A percentile compares a stretch with the other conserved stretches of the same genome.
Evolutionary conservation across 1,284 basidiomycete species (phyloP).

Genomic region (Ceratobasidium sp.): DNA sequence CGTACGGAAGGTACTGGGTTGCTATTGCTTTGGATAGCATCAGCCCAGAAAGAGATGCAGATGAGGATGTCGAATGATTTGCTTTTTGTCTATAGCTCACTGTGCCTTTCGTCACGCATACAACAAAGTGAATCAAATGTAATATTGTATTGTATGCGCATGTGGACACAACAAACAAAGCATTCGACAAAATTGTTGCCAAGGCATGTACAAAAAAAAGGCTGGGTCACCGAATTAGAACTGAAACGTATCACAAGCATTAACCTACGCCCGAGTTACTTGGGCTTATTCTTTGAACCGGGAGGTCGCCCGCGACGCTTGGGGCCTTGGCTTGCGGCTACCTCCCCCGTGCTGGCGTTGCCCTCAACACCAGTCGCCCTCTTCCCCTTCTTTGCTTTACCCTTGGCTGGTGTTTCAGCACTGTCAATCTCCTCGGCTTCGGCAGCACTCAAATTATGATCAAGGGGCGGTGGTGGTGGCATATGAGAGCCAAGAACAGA

Average conservation of each 20-base stretch:
- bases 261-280: background rate
- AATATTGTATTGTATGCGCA: too few relatives aligned
- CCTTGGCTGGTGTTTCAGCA: background rate
- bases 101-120: too few relatives aligned
- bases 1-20: slow-evolving; percentile 12
- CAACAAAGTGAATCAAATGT: too few relatives aligned
- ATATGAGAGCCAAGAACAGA: background rate
- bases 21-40: background rate
- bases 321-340: background rate
- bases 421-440: background rate
- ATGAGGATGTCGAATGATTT: background rate
- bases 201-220: background rate
- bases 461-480: background rate
- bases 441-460: background rate
- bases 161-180: too few relatives aligned
- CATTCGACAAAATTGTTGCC: too few relatives aligned
- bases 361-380: background rate
- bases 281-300: background rate
- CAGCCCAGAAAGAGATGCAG: background rate
- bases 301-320: background rate
- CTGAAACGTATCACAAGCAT: background rate
- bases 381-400: background rate
- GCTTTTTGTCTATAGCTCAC: too few relatives aligned
- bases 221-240: background rate
- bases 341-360: background rate